A percentile compares a stretch with the other conserved stretches of the same genome.
These are phyloP conservation scores for Porodaedalea pini DNA, from an alignment of 1,284 basidiomycete species.

Conservation along the genomic window DNA sequence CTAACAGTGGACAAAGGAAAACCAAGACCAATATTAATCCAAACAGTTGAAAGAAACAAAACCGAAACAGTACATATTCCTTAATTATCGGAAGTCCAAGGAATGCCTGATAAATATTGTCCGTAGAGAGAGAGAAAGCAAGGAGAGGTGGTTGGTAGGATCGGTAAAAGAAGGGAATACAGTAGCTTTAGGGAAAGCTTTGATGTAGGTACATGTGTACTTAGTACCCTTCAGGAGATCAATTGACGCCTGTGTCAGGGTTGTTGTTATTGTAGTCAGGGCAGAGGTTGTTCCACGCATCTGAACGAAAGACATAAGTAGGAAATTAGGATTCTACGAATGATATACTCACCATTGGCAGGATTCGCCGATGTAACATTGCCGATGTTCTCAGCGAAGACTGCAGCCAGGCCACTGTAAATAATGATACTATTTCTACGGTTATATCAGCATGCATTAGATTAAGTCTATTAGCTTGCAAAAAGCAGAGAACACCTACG, in stretches of 20 bases:
- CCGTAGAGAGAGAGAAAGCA: no score
- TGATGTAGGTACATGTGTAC: neutral
- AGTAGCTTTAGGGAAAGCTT: no score
- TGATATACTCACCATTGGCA: conserved; percentile 23
- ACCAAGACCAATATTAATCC: no score
- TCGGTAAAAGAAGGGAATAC: no score
- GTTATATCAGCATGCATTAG: conserved; percentile 31
- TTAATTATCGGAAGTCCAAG: neutral
- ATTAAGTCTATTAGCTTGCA: neutral
- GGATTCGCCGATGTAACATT: conserved; percentile 24
- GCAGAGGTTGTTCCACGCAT: conserved; percentile 26
- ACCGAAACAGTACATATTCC: no score
- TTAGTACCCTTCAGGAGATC: neutral
- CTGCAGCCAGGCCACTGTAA: conserved; percentile 36
- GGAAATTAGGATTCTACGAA: neutral
- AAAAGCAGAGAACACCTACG: neutral
- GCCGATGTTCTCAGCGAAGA: conserved; percentile 36
- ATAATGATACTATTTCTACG: conserved; percentile 43
- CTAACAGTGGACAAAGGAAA: no score
- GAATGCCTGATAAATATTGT: no score
- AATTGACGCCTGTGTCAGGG: conserved; percentile 12
- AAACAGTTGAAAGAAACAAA: no score
- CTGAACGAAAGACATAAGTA: conserved; percentile 21
- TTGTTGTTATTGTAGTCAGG: conserved; percentile 23
- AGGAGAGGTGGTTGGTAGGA: no score